Evolutionary conservation across 2,329 filamentous ascomycete species (phyloP).

Genomic region (Cercospora sp.): DNA sequence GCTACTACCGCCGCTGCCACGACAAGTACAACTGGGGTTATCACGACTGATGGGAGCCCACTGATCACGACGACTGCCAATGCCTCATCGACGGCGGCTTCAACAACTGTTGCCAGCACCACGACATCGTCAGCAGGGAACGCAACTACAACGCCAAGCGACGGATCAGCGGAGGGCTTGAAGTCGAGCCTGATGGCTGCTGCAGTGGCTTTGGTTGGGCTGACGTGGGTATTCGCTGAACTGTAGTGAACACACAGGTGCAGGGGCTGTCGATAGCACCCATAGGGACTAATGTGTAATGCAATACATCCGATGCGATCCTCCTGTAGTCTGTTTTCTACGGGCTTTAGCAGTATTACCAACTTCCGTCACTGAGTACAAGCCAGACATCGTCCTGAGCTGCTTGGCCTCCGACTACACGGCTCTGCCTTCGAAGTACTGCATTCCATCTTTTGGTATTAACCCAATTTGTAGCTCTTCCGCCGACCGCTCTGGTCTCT

Average conservation of each 20-base stretch:
- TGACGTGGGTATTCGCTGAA: constrained; percentile 27
- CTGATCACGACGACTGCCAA: neutral
- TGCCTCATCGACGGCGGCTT: neutral
- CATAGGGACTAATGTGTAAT: neutral
- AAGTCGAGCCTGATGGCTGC: constrained; percentile 20
- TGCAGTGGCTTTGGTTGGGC: constrained; percentile 20
- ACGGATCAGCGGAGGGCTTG: constrained; percentile 10
- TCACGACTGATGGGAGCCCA: neutral
- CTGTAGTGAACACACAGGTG: constrained; percentile 10
- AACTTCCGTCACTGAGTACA: no score
- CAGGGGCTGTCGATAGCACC: neutral
- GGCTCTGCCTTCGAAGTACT: no score
- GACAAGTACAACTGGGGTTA: neutral
- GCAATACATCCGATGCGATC: no score
- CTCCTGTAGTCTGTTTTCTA: no score
- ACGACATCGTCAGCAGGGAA: neutral
- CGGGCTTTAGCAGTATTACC: no score
- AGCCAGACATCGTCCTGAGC: no score
- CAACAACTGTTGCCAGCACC: neutral
- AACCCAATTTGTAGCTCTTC: no score
- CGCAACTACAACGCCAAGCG: constrained; percentile 2
- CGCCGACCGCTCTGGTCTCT: no score
- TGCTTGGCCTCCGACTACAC: no score
- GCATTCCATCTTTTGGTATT: no score
- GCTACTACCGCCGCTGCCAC: neutral